Evolutionary conservation across 768 basidiomycete species (phyloP).

Genomic region (Macrolepiota albuminosa): DNA sequence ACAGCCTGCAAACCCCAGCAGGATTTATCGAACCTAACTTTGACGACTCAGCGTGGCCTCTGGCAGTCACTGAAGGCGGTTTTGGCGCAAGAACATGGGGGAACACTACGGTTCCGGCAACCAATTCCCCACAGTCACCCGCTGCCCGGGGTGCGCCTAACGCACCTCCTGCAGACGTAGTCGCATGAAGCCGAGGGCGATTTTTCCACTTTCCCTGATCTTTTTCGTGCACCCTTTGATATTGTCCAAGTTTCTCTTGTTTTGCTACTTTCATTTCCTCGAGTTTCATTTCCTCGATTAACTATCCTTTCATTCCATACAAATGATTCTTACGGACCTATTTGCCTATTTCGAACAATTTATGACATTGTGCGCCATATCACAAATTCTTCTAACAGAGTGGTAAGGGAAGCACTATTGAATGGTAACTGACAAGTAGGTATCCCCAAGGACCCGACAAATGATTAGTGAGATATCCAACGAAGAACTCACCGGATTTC

Average conservation of each 20-base stretch:
- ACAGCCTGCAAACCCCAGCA: slow-evolving; percentile 10
- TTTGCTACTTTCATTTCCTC: background rate
- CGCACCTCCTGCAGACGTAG: slow-evolving; percentile 13
- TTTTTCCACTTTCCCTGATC: background rate
- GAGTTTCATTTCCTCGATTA: too few species aligned
- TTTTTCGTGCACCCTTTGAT: background rate
- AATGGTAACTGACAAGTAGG: too few species aligned
- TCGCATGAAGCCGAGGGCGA: background rate
- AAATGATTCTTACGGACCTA: background rate
- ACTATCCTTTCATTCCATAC: background rate
- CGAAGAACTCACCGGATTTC: too few species aligned
- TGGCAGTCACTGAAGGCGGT: slow-evolving; percentile 18
- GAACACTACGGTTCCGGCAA: slow-evolving; percentile 3
- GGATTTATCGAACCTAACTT: slow-evolving; percentile 12
- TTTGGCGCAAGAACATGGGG: slow-evolving; percentile 22
- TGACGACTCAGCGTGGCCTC: slow-evolving; percentile 20
- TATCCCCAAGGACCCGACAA: too few species aligned
- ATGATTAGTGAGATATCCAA: too few species aligned
- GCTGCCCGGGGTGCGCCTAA: slow-evolving; percentile 6
- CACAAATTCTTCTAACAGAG: too few species aligned
- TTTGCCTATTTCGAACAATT: background rate
- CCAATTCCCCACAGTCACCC: slow-evolving; percentile 12
- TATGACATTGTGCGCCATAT: background rate
- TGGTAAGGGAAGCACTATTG: too few species aligned
- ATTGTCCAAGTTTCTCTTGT: background rate